Evolutionary conservation across 768 basidiomycete species (phyloP), one percentile per base, ranked within the genome.

Genomic region (Lactifluus subvellereus): DNA sequence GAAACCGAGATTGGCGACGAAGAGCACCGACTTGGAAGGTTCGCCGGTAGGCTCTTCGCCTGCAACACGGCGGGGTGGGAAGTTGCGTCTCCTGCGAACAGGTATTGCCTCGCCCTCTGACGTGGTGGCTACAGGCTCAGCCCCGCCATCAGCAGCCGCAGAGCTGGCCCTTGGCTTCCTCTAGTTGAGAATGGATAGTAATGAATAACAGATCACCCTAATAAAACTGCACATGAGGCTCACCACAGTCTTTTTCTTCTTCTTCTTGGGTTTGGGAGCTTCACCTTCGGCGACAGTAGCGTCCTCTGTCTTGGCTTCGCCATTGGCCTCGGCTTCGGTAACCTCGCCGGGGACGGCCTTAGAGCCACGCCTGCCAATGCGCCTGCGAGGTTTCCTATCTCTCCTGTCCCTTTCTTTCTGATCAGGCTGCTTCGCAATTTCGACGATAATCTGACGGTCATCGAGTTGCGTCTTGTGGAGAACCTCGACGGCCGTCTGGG

Each of bases 1-100:
- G 84, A 98, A 98, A 50, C 94, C 92, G 64, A 98, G 92, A 80
- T 98, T 98, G 78, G 95, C 96, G 69, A 98, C 94, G 71, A 98
- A 98, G 68, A 98, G 81, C 77, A 91, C 85, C 61, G 82, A 89
- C 80, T 88, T 88, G 73, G 91, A 94, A 35, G 88, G 91, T 73
- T 93, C 92, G 70, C 94, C 94, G 58, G 77, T 79, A 33, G 94
- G 93, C 64, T 90, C 89, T 74, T 93, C 88, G 57, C 91, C 92
- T 35, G 80, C 83, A 33, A 89, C 82, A 70, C 91, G 91, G 57
- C 79, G 75, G 59, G 80, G 72, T 59, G 85, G 88, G 58, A 81
- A 80, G 22, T 76, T 70, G 70, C 78, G 85, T 69, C 79, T 76
- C 74, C 82, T 88, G 74, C 84, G 85, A 65, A 73, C 66, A 69